Evolutionary conservation across 2,329 filamentous ascomycete genomes (phyloP).

Genomic region (Hypoxylon sp.): DNA sequence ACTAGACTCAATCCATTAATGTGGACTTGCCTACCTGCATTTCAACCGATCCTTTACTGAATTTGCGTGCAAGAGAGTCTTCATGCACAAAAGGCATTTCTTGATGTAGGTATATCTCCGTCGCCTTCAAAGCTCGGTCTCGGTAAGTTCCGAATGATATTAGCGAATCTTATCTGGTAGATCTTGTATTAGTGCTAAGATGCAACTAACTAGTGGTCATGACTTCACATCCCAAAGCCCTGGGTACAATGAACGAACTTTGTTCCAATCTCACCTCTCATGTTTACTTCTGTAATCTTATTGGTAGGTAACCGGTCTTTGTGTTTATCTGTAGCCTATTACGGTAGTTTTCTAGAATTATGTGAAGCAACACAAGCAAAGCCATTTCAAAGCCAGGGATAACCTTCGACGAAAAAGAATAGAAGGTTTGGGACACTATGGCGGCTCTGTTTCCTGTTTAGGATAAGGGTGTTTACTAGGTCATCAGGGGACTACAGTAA

Average conservation of each 20-base stretch:
- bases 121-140: slow-evolving; percentile 2
- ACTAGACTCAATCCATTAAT: neutral
- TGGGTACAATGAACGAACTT: neutral
- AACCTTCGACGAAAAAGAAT: slow-evolving; percentile 1
- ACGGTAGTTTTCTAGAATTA: slow-evolving; percentile 4
- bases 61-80: neutral
- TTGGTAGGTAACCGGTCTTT: neutral
- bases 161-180: neutral
- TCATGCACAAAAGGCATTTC: neutral
- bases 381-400: neutral
- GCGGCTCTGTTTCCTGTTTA: neutral
- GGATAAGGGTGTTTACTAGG: neutral
- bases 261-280: neutral
- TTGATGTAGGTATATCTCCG: neutral
- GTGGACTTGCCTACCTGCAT: neutral
- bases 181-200: neutral
- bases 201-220: neutral
- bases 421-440: neutral
- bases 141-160: slow-evolving; percentile 10
- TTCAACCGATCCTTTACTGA: neutral
- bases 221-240: neutral
- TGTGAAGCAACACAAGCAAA: neutral
- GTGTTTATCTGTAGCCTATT: neutral
- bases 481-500: neutral
- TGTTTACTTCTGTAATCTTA: neutral